These are phyloP conservation scores for Kazachstania viticola DNA, from an alignment of 805 yeast genomes.

Conservation along the genomic window DNA sequence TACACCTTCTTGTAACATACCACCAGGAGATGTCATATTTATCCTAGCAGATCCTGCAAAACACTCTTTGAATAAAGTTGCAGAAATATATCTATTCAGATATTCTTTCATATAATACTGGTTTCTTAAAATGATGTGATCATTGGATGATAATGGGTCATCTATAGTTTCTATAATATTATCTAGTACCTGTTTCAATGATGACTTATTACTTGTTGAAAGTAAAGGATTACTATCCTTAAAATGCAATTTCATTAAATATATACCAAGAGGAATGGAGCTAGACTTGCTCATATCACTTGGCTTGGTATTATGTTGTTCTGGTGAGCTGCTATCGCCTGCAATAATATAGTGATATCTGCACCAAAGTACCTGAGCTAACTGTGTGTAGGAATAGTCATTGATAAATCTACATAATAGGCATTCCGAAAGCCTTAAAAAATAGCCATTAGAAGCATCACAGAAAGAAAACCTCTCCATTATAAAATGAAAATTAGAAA, in stretches of 20 bases:
- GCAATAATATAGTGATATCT: constrained; percentile 57
- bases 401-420: constrained; percentile 35
- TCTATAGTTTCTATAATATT: constrained; percentile 60
- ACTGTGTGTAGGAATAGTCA: constrained; percentile 46
- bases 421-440: constrained; percentile 49
- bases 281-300: constrained; percentile 27
- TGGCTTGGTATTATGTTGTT: constrained; percentile 48
- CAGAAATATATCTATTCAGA: constrained; percentile 35
- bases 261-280: constrained; percentile 22
- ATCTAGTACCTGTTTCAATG: constrained; percentile 64
- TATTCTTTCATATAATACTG: constrained; percentile 34
- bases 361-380: constrained; percentile 71
- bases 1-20: constrained; percentile 40
- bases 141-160: constrained; percentile 38
- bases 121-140: constrained; percentile 36
- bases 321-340: constrained; percentile 48
- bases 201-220: constrained; percentile 46
- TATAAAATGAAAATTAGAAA: constrained; percentile 58
- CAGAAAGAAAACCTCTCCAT: constrained; percentile 64
- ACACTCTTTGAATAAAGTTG: constrained; percentile 36
- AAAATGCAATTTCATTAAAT: constrained; percentile 28
- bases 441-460: constrained; percentile 47
- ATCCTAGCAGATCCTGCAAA: constrained; percentile 38
- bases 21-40: constrained; percentile 22
- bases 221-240: constrained; percentile 47